phyloP scores from a whole-genome alignment of 306 rosid species.

The Cucumis melo region DNA sequence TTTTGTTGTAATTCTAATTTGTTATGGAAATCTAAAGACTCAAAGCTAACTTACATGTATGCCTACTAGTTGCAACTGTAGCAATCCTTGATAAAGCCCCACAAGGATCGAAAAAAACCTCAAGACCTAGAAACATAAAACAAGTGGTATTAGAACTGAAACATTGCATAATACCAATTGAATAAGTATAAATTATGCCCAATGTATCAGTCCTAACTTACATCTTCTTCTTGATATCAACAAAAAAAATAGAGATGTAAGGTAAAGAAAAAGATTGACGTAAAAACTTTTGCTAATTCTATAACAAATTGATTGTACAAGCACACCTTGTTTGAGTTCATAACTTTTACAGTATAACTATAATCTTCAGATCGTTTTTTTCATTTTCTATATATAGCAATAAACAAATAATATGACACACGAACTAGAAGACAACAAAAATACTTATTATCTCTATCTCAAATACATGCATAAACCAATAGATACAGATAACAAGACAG shows the following conservation, averaged over 20 bases:
- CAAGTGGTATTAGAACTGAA: not conserved
- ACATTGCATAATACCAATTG: not conserved
- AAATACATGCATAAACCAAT: slow-evolving; percentile 61
- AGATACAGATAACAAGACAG: slow-evolving; percentile 34
- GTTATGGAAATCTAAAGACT: not conserved
- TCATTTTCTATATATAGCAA: slow-evolving; percentile 53
- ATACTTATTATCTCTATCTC: slow-evolving; percentile 73
- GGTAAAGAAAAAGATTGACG: not conserved
- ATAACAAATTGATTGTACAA: slow-evolving; percentile 59
- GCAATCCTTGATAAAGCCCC: slow-evolving; percentile 91
- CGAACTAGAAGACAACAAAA: slow-evolving; percentile 28
- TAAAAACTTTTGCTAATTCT: slow-evolving; percentile 14
- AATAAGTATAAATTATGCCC: not conserved
- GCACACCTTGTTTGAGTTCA: slow-evolving; percentile 38
- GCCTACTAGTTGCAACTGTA: slow-evolving; percentile 67
- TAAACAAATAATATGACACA: slow-evolving; percentile 33
- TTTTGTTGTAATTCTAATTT: not conserved
- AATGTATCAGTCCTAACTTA: not conserved
- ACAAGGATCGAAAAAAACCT: slow-evolving; percentile 84
- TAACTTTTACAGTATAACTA: slow-evolving; percentile 73
- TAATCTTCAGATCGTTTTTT: slow-evolving; percentile 42
- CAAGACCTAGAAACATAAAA: slow-evolving; percentile 45
- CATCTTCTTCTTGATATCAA: too few relatives aligned
- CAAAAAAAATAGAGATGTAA: not conserved
- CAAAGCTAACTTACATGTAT: slow-evolving; percentile 57